Conservation (phyloP, 1,284 basidiomycete species). For the Trametes sp. region DNA sequence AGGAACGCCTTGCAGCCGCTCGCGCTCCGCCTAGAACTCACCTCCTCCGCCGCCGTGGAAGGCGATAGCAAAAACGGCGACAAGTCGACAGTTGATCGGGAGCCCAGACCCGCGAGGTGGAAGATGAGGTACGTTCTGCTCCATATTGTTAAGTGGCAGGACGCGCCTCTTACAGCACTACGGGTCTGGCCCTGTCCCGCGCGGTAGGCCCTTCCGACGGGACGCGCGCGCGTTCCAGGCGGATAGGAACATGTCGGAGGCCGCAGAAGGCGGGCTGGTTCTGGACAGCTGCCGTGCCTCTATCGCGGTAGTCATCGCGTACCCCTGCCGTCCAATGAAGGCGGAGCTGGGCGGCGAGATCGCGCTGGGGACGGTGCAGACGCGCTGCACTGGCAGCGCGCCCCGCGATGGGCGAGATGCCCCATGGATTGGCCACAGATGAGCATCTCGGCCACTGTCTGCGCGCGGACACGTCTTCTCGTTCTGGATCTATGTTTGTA, state of each 20-base stretch:
- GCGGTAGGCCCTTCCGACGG: conserved; percentile 13
- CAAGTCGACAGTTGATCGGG: conserved; percentile 8
- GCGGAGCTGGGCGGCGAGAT: conserved; percentile 17
- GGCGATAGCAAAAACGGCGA: conserved; percentile 1
- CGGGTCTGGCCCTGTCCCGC: conserved; percentile 18
- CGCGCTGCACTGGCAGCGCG: conserved; percentile 9
- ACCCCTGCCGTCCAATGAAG: conserved; percentile 18
- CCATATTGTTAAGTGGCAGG: not conserved
- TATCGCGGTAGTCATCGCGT: conserved; percentile 27
- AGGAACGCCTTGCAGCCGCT: conserved; percentile 21
- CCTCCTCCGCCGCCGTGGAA: conserved; percentile 3
- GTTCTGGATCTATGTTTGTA: conserved; percentile 18
- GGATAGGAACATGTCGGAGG: not conserved
- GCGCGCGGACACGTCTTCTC: not conserved
- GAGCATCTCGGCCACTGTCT: conserved; percentile 5
- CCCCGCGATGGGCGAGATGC: conserved; percentile 1
- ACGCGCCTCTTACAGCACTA: conserved; percentile 14
- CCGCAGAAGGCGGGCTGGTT: conserved; percentile 3
- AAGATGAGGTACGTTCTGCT: conserved; percentile 21
- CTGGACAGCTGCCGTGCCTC: conserved; percentile 9
- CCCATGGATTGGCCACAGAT: not conserved
- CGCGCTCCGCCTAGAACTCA: conserved; percentile 18
- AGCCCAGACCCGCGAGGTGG: conserved; percentile 19
- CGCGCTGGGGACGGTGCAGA: conserved; percentile 23
- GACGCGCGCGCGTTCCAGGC: conserved; percentile 12